Evolutionary conservation across 352 stramenopile genomes (phyloP).

Genomic region (Lagenidium sp.): DNA sequence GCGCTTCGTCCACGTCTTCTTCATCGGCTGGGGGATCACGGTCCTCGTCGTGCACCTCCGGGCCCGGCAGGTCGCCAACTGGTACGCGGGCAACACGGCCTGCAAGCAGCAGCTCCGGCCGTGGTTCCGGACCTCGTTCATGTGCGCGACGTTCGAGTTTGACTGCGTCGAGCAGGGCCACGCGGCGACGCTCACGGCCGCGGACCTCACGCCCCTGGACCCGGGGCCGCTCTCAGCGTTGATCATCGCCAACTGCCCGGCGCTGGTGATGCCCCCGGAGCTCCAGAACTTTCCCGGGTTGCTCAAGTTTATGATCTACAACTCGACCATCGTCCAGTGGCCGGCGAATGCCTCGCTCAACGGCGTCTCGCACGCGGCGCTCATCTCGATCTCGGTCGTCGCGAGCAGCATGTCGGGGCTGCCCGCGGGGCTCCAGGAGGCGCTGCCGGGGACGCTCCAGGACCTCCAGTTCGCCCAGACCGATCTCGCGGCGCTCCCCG

Average conservation of each 20-base stretch:
- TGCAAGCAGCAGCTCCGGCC: conserved; percentile 22
- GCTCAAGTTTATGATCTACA: conserved; percentile 27
- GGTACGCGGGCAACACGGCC: conserved; percentile 8
- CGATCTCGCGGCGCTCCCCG: conserved; percentile 9
- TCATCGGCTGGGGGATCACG: conserved; percentile 19
- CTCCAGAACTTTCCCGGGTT: conserved; percentile 21
- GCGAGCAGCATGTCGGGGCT: conserved; percentile 9
- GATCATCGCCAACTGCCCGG: conserved; percentile 22
- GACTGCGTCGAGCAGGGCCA: conserved; percentile 20
- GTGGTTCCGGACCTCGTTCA: conserved; percentile 21
- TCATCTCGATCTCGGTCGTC: conserved; percentile 14
- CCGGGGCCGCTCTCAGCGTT: conserved; percentile 15
- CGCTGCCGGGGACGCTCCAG: conserved; percentile 14
- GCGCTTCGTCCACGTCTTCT: conserved; percentile 22
- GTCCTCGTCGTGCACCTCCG: conserved; percentile 23
- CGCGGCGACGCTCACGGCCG: conserved; percentile 11
- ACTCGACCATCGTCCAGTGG: conserved; percentile 21
- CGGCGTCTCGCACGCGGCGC: conserved; percentile 6
- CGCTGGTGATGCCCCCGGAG: conserved; percentile 13
- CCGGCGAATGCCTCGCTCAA: conserved; percentile 15
- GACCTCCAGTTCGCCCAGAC: conserved; percentile 12
- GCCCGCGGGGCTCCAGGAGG: conserved; percentile 5
- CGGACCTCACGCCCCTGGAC: conserved; percentile 14
- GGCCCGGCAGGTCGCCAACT: conserved; percentile 14
- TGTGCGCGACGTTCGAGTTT: conserved; percentile 25